These are phyloP conservation scores for Fagopyrum tataricum DNA, from an alignment of 148 eudicot species.

Conservation along the genomic window DNA sequence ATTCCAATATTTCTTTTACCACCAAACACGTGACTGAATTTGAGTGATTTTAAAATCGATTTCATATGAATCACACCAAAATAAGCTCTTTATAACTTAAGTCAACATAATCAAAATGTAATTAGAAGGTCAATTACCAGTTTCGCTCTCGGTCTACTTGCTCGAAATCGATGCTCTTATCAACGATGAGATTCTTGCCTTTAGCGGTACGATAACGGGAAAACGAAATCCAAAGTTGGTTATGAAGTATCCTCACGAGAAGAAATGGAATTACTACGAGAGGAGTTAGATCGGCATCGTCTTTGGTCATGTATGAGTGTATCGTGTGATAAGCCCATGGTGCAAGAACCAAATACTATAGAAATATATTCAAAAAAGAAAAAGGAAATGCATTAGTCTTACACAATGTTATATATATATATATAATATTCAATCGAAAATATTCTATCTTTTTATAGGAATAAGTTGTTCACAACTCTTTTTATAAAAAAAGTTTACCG, in stretches of 20 bases:
- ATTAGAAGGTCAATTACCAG: conserved; percentile 29
- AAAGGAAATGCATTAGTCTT: neutral
- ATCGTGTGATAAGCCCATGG: conserved; percentile 39
- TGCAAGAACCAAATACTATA: conserved; percentile 48
- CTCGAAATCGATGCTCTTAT: conserved; percentile 61
- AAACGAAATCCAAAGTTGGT: conserved; percentile 56
- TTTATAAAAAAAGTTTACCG: too few species aligned
- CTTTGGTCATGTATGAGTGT: conserved; percentile 18
- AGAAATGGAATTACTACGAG: conserved; percentile 32
- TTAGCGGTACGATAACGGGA: conserved; percentile 72
- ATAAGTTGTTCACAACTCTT: too few species aligned
- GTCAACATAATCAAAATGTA: neutral
- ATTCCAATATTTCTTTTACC: too few species aligned
- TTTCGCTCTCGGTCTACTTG: conserved; percentile 63
- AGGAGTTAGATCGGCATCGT: conserved; percentile 22
- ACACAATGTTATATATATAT: too few species aligned
- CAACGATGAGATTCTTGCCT: conserved; percentile 50
- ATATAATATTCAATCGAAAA: too few species aligned
- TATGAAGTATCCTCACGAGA: conserved; percentile 42
- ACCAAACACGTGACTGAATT: too few species aligned
- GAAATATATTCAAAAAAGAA: neutral
- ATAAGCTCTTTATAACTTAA: too few species aligned
- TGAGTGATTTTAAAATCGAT: too few species aligned
- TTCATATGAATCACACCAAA: too few species aligned
- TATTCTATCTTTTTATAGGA: too few species aligned